phyloP scores from a whole-genome alignment of 177 flowering plant genomes.

The Telopea speciosissima region DNA sequence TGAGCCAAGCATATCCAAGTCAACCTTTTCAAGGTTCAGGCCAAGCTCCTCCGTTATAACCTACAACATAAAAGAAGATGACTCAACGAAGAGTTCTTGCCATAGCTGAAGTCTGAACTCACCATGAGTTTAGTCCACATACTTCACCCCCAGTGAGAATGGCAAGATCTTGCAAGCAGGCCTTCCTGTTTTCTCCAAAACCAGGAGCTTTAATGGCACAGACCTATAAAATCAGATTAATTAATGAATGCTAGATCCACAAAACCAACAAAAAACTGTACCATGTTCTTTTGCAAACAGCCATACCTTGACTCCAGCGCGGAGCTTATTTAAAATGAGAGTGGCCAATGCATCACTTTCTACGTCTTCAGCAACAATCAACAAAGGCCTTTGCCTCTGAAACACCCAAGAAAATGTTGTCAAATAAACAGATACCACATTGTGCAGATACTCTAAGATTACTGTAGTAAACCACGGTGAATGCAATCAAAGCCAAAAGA shows the following conservation, averaged over 20 bases:
- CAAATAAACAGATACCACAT: not conserved
- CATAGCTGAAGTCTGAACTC: too few relatives aligned
- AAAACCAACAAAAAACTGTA: not conserved
- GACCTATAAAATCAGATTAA: constrained; percentile 35
- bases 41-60: constrained; percentile 88
- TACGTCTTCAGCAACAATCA: constrained; percentile 83
- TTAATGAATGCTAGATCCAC: not conserved
- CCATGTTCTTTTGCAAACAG: not conserved
- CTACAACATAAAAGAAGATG: constrained; percentile 26
- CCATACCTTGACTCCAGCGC: constrained; percentile 80
- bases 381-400: constrained; percentile 66
- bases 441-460: too few relatives aligned
- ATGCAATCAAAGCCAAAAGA: not conserved
- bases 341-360: constrained; percentile 91
- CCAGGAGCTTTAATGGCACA: constrained; percentile 97
- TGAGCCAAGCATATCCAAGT: constrained; percentile 67
- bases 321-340: constrained; percentile 74
- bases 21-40: constrained; percentile 77
- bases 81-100: not conserved
- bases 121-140: constrained; percentile 12
- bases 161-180: constrained; percentile 81
- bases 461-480: not conserved
- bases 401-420: not conserved
- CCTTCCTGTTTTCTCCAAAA: constrained; percentile 91
- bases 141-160: constrained; percentile 80